A percentile compares a stretch with the other conserved stretches of the same genome.
phyloP scores from a whole-genome alignment of 352 stramenopile species.

The Aphanomyces stellatus region DNA sequence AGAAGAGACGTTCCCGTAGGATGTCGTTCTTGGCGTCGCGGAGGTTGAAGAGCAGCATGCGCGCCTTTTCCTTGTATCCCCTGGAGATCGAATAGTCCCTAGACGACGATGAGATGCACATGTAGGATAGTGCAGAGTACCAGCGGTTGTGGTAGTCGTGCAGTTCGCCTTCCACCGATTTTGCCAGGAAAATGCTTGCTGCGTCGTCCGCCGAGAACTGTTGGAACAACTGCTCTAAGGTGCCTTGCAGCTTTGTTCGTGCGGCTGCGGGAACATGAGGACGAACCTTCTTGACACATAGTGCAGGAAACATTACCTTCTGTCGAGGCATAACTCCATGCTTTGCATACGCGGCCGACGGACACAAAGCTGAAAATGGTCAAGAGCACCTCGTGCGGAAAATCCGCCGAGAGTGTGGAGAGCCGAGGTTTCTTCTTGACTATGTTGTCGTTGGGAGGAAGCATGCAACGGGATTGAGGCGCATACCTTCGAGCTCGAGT shows the following conservation, averaged over 20 bases:
- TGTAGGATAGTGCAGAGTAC: background rate
- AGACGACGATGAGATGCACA: background rate
- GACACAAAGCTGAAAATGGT: constrained; percentile 57
- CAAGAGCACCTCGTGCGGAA: constrained; percentile 67
- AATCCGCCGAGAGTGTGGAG: constrained; percentile 29
- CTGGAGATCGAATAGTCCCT: constrained; percentile 61
- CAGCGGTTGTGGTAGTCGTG: constrained; percentile 8
- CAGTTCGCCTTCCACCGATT: constrained; percentile 3
- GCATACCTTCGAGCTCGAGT: constrained; percentile 31
- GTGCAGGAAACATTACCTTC: no score
- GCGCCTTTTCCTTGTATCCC: constrained; percentile 67
- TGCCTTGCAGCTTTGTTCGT: constrained; percentile 46
- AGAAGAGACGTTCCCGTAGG: constrained; percentile 58
- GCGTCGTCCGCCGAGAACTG: constrained; percentile 34
- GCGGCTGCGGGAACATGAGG: constrained; percentile 27
- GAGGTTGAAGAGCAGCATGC: constrained; percentile 76
- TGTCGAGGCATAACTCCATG: constrained; percentile 68
- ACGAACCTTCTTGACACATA: no score
- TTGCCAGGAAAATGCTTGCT: background rate
- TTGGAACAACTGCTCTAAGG: constrained; percentile 44
- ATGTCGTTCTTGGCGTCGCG: constrained; percentile 60
- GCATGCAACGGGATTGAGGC: background rate
- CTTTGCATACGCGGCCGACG: constrained; percentile 69
- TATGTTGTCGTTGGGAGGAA: background rate
- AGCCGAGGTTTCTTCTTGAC: background rate